Evolutionary conservation across 768 basidiomycete species (phyloP).

Genomic region (Calvatia gigantea): DNA sequence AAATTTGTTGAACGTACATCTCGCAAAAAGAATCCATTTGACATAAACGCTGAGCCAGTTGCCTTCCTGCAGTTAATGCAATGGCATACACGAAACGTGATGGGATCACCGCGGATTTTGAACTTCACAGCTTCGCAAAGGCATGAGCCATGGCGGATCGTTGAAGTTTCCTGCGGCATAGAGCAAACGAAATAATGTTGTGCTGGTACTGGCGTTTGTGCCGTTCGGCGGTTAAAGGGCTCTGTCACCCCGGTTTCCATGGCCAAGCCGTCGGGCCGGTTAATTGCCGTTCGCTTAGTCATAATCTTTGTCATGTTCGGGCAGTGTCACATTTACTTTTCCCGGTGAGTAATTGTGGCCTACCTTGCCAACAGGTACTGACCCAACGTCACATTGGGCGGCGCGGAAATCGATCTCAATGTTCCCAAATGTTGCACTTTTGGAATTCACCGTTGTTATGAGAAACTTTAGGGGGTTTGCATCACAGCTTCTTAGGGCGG

Average conservation of each 20-base stretch:
- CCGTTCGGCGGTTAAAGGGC: no score
- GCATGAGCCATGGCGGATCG: constrained; percentile 29
- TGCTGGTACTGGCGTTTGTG: no score
- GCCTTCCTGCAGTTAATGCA: constrained; percentile 41
- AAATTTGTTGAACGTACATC: constrained; percentile 23
- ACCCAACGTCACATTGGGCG: no score
- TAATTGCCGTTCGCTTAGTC: neutral
- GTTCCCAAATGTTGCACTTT: no score
- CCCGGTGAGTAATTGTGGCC: neutral
- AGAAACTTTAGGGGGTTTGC: no score
- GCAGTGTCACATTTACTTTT: neutral
- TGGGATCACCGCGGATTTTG: constrained; percentile 31
- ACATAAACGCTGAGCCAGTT: constrained; percentile 38
- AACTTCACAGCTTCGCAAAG: constrained; percentile 35
- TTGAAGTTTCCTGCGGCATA: neutral
- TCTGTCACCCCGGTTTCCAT: no score
- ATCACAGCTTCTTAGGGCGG: neutral
- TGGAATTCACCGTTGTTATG: no score
- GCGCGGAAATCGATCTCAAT: no score
- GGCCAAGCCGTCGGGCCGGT: neutral
- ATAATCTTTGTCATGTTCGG: neutral
- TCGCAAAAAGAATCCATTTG: constrained; percentile 31
- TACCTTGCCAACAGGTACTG: no score
- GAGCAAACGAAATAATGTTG: neutral
- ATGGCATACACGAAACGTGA: constrained; percentile 38